Conservation (phyloP, 768 basidiomycete genomes). For the Serpula lacrymans region DNA sequence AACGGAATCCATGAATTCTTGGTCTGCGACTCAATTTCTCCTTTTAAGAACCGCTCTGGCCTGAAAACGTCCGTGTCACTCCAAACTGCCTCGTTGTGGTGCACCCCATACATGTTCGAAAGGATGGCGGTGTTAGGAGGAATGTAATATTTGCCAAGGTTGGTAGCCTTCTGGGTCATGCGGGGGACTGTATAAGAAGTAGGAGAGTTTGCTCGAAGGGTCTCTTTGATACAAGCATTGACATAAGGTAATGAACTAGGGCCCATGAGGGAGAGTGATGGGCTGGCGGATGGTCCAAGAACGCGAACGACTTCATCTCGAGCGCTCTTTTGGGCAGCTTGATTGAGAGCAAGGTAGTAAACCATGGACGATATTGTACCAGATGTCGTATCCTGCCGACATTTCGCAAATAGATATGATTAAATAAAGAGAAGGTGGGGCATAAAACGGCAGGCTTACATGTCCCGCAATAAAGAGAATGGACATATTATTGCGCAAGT, state of each 20-base stretch:
- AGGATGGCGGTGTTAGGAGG: conserved; percentile 26
- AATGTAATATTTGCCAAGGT: conserved; percentile 25
- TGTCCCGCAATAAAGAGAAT: conserved; percentile 39
- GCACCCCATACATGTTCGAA: conserved; percentile 29
- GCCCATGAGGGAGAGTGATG: conserved; percentile 24
- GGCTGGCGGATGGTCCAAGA: conserved; percentile 25
- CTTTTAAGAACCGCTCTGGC: conserved; percentile 27
- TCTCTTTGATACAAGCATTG: conserved; percentile 36
- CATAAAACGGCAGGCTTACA: conserved; percentile 24
- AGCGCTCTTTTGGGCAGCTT: conserved; percentile 31
- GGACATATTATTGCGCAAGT: conserved; percentile 32
- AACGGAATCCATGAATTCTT: conserved; percentile 24
- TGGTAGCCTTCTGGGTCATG: conserved; percentile 1
- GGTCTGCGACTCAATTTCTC: conserved; percentile 1
- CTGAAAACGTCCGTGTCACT: conserved; percentile 23
- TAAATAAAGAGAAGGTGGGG: background rate
- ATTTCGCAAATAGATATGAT: background rate
- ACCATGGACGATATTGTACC: conserved; percentile 32
- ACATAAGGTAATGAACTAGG: conserved; percentile 22
- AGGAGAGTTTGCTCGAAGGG: conserved; percentile 30
- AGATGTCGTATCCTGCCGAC: conserved; percentile 33
- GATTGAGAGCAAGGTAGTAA: conserved; percentile 35
- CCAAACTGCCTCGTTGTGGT: conserved; percentile 26
- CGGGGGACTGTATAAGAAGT: conserved; percentile 19
- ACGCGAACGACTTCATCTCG: conserved; percentile 35